Percentiles rank a stretch among this genome's conserved stretches.
These are phyloP conservation scores for Russula lepida DNA, from an alignment of 768 basidiomycete genomes.

Conservation along the genomic window DNA sequence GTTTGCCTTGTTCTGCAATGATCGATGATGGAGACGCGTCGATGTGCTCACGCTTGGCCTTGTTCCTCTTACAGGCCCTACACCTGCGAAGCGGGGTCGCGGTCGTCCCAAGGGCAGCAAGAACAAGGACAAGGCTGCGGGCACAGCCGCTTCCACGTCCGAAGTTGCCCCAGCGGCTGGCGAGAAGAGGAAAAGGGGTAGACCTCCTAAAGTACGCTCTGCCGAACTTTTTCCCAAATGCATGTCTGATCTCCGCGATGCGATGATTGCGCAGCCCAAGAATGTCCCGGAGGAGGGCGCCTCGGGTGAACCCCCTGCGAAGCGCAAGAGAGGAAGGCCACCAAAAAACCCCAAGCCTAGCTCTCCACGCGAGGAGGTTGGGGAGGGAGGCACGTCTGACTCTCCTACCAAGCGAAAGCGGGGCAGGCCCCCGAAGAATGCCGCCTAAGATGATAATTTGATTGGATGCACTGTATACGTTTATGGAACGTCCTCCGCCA, in stretches of 20 bases:
- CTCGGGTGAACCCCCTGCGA: conserved; percentile 31
- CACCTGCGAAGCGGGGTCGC: conserved; percentile 64
- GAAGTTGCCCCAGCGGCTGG: conserved; percentile 26
- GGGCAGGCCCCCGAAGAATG: conserved; percentile 53
- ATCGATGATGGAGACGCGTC: conserved; percentile 23
- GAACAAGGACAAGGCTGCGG: conserved; percentile 45
- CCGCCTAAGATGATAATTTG: conserved; percentile 15
- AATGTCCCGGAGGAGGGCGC: conserved; percentile 38
- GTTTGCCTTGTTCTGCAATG: not conserved
- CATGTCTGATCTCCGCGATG: conserved; percentile 8
- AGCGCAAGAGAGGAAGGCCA: conserved; percentile 68
- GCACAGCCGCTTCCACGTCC: conserved; percentile 26
- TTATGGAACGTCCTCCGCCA: conserved; percentile 23
- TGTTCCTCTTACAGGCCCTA: conserved; percentile 30
- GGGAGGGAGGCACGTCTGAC: conserved; percentile 37
- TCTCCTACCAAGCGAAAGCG: conserved; percentile 57
- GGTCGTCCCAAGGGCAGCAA: conserved; percentile 89
- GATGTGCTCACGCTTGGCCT: conserved; percentile 18
- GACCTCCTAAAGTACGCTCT: conserved; percentile 41
- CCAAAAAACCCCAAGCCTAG: conserved; percentile 54
- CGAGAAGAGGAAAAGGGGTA: conserved; percentile 40
- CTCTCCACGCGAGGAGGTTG: conserved; percentile 31
- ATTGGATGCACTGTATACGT: conserved; percentile 28
- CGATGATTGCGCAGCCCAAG: conserved; percentile 25
- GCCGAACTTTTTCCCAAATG: not conserved